Evolutionary conservation across 2,329 filamentous ascomycete genomes (phyloP).

Genomic region (Nemania bipapillata): DNA sequence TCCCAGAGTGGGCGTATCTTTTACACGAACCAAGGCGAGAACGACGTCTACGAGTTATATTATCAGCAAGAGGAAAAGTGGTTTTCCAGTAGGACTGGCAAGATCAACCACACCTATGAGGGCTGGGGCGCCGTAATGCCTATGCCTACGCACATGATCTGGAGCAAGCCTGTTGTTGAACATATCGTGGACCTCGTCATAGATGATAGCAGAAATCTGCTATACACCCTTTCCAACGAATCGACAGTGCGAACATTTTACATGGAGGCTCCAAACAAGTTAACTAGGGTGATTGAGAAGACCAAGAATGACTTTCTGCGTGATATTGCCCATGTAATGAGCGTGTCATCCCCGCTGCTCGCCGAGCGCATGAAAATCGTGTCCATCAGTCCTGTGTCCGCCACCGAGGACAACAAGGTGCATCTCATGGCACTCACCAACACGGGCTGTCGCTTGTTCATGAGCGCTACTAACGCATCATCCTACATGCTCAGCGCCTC

Average conservation of each 20-base stretch:
- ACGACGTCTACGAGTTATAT: slow-evolving; percentile 91
- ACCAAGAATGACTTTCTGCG: slow-evolving; percentile 69
- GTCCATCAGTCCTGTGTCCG: slow-evolving; percentile 84
- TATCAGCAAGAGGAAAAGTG: slow-evolving; percentile 98
- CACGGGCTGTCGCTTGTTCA: slow-evolving; percentile 89
- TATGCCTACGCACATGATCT: slow-evolving; percentile 60
- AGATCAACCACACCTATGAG: slow-evolving; percentile 85
- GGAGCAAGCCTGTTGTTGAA: slow-evolving; percentile 66
- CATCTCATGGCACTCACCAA: slow-evolving; percentile 91
- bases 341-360: slow-evolving; percentile 76
- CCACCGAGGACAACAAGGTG: slow-evolving; percentile 80
- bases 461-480: slow-evolving; percentile 86
- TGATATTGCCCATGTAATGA: slow-evolving; percentile 83
- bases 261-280: slow-evolving; percentile 73
- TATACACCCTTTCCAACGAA: slow-evolving; percentile 89
- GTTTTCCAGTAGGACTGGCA: slow-evolving; percentile 89
- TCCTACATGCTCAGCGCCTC: slow-evolving; percentile 71
- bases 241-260: slow-evolving; percentile 94
- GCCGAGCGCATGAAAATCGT: slow-evolving; percentile 77
- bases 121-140: slow-evolving; percentile 75
- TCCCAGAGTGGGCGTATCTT: slow-evolving; percentile 92
- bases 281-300: slow-evolving; percentile 74
- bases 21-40: slow-evolving; percentile 82
- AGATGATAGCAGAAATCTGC: slow-evolving; percentile 85
- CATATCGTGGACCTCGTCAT: slow-evolving; percentile 81